phyloP scores from a whole-genome alignment of 1,284 basidiomycete species.

The Naganishia liquefaciens region DNA sequence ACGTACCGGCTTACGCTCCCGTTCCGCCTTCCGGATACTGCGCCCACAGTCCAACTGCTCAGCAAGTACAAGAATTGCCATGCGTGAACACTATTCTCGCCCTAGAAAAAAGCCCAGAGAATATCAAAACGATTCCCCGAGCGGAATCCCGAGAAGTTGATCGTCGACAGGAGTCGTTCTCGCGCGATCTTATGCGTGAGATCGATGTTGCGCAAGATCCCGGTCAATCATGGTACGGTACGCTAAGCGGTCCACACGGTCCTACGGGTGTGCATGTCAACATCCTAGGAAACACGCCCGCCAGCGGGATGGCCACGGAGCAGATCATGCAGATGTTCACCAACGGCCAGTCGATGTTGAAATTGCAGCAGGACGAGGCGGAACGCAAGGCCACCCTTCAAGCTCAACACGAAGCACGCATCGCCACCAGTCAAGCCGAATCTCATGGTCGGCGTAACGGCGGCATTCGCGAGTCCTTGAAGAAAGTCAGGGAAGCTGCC shows the following conservation, averaged over 20 bases:
- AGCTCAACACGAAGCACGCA: slow-evolving; percentile 1
- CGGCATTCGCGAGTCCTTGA: background rate
- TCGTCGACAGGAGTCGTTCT: background rate
- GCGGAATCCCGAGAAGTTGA: background rate
- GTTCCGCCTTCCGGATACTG: background rate
- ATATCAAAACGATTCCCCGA: background rate
- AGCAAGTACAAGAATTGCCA: background rate
- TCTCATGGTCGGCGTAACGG: background rate
- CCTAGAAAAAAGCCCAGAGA: background rate
- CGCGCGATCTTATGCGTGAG: background rate
- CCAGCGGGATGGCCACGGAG: background rate
- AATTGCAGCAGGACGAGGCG: background rate
- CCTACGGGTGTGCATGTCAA: background rate
- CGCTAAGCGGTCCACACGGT: background rate
- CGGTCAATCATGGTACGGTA: background rate
- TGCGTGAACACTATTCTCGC: background rate
- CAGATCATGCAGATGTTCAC: no score
- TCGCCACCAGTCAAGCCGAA: background rate
- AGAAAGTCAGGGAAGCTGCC: background rate
- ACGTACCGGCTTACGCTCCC: slow-evolving; percentile 4
- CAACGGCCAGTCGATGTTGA: background rate
- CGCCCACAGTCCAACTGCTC: background rate
- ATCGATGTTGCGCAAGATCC: background rate
- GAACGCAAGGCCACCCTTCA: background rate
- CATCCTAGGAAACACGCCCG: background rate